Base-by-base conservation (phyloP, 2,329 filamentous ascomycete genomes). In the Coniosporium uncinatum region DNA sequence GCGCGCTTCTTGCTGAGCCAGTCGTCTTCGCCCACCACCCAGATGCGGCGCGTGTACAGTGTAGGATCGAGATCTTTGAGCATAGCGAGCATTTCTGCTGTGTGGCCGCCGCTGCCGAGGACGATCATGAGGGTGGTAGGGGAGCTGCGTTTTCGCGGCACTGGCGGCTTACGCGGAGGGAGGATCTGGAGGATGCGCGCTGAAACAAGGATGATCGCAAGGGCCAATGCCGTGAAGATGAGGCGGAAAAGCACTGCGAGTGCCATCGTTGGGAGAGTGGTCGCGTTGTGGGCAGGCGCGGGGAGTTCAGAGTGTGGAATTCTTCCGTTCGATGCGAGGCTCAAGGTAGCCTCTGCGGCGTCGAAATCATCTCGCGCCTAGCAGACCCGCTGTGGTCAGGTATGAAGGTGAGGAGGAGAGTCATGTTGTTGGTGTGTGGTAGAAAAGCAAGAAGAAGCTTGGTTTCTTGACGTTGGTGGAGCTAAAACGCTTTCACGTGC, bases 61-160 rank as follows among this genome's bases (percentile, higher is more conserved):
- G 44, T 39, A 40, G 63, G 61, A 42, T 67, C 57, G 1, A 82
- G 64, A 49, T 75, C 76, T 50, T 71, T 68, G 52, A 98, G 78
- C 69, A 96, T 85, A 55, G 84, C 81, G 47, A 95, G 73, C 85
- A 98, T 95, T 64, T 98, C 93, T 37, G 88, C 83, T 1, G 93
- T 96, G 64, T 98, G 93, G 1, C 93, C 93, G 22, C 93, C 93
- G 3, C 87, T 94, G 40, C 93, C 93, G 19, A 97, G 83, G 20
- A 97, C 82, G 48, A 95, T 77, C 22, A 95, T 70, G 41, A 89
- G 70, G 60, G 90, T 80, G 29, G 24, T 5, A 71, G 4, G 54
- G 39, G 17, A 55, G 55, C 40, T 55, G 58, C 36, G 39, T 50
- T 43, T 50, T 47, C 39, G 49, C 45, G 45, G 16, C 5, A 17